phyloP scores from a whole-genome alignment of 2,329 filamentous ascomycete genomes.

The Hirsutella minnesotensis region DNA sequence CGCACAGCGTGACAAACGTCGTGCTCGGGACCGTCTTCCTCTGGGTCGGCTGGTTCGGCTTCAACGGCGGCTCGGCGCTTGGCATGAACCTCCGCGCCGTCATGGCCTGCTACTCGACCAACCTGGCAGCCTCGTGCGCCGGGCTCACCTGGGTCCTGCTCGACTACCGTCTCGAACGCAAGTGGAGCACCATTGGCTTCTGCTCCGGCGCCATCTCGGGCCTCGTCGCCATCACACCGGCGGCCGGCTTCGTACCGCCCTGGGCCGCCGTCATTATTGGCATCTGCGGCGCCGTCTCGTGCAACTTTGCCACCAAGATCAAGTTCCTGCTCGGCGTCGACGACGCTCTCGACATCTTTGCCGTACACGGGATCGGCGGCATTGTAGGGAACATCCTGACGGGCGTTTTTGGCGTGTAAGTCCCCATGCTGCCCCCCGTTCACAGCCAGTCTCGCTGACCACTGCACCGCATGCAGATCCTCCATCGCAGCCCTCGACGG shows the following conservation, averaged over 20 bases:
- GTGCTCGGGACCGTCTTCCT: conserved; percentile 64
- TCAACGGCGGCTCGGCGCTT: conserved; percentile 80
- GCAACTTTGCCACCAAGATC: conserved; percentile 83
- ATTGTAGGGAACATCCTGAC: conserved; percentile 72
- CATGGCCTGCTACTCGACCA: conserved; percentile 83
- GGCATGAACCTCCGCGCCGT: conserved; percentile 75
- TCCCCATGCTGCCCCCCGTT: conserved; percentile 7
- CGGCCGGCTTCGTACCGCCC: conserved; percentile 67
- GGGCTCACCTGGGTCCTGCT: conserved; percentile 76
- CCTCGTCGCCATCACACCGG: conserved; percentile 77
- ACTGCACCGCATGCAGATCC: conserved; percentile 27
- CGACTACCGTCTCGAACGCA: conserved; percentile 82
- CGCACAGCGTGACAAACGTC: conserved; percentile 64
- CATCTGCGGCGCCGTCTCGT: conserved; percentile 49
- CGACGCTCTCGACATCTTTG: conserved; percentile 83
- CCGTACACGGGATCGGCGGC: conserved; percentile 76
- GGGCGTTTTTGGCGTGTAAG: conserved; percentile 61
- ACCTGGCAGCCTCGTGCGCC: conserved; percentile 71
- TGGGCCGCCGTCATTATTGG: conserved; percentile 49
- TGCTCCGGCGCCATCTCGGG: conserved; percentile 82
- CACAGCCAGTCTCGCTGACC: not conserved
- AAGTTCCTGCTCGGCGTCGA: conserved; percentile 65
- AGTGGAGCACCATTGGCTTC: conserved; percentile 91
- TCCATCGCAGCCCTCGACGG: conserved; percentile 68
- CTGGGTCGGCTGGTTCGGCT: conserved; percentile 95